Conservation (phyloP, 768 basidiomycete genomes). For the Tricholoma bakamatsutake region DNA sequence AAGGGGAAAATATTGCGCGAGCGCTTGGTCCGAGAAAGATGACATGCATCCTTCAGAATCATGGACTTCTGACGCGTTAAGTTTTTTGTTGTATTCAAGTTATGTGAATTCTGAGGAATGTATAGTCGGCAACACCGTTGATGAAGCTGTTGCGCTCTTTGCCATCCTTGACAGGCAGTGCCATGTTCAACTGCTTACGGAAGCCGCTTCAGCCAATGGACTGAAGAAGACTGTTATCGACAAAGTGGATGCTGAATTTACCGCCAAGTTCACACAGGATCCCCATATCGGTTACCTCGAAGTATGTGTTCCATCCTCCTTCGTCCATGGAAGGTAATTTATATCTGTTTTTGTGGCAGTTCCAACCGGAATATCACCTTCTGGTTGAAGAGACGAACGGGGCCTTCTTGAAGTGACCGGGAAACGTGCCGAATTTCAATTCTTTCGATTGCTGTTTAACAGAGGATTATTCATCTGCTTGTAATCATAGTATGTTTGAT, state of each 20-base stretch:
- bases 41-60: slow-evolving; percentile 39
- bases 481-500: background rate
- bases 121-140: slow-evolving; percentile 33
- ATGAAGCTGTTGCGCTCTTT: slow-evolving; percentile 38
- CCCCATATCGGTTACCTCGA: slow-evolving; percentile 13
- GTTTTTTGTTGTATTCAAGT: background rate
- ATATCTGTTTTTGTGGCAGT: slow-evolving; percentile 8
- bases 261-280: slow-evolving; percentile 16
- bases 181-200: slow-evolving; percentile 40
- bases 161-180: slow-evolving; percentile 39
- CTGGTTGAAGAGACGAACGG: slow-evolving; percentile 22
- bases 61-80: slow-evolving; percentile 29
- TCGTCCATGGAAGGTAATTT: background rate
- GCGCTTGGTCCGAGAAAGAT: slow-evolving; percentile 34
- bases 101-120: background rate
- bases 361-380: slow-evolving; percentile 22
- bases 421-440: no score
- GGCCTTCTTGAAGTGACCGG: slow-evolving; percentile 17
- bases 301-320: slow-evolving; percentile 6
- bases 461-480: background rate
- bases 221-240: slow-evolving; percentile 18
- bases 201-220: slow-evolving; percentile 30
- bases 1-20: slow-evolving; percentile 39
- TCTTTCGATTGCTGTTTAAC: no score
- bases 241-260: slow-evolving; percentile 20